Evolutionary conservation across 352 stramenopile species (phyloP).

Genomic region (Salisapilia sapeloensis): DNA sequence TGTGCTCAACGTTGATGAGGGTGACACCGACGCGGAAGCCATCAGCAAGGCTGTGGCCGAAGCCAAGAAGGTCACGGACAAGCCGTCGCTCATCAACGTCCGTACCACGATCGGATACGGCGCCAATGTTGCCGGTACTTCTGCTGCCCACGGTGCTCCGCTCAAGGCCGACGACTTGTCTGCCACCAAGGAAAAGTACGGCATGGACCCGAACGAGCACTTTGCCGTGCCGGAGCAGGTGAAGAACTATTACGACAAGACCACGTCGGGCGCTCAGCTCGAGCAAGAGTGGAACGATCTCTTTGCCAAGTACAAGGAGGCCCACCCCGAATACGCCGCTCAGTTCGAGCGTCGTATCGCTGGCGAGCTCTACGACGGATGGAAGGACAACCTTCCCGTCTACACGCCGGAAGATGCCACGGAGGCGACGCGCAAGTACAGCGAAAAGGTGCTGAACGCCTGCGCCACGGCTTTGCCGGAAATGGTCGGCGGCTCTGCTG

Average conservation of each 20-base stretch:
- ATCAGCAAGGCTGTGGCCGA: constrained; percentile 88
- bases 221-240: constrained; percentile 93
- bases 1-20: constrained; percentile 89
- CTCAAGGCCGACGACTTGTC: constrained; percentile 90
- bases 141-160: constrained; percentile 91
- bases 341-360: constrained; percentile 92
- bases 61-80: constrained; percentile 89
- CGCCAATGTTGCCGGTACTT: constrained; percentile 85
- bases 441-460: constrained; percentile 90
- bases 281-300: constrained; percentile 84
- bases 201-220: constrained; percentile 81
- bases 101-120: constrained; percentile 94
- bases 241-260: constrained; percentile 83
- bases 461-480: constrained; percentile 88
- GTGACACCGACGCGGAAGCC: constrained; percentile 84
- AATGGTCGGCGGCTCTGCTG: constrained; percentile 94
- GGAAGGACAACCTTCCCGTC: constrained; percentile 84
- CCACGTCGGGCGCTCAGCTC: constrained; percentile 36
- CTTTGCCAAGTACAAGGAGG: constrained; percentile 83
- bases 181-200: constrained; percentile 83
- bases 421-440: constrained; percentile 90
- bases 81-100: constrained; percentile 98
- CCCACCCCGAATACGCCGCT: constrained; percentile 83
- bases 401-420: constrained; percentile 81
- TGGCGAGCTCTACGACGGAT: constrained; percentile 83